These are phyloP conservation scores for Pulveroboletus sp. DNA, from an alignment of 768 basidiomycete species.

Conservation along the genomic window DNA sequence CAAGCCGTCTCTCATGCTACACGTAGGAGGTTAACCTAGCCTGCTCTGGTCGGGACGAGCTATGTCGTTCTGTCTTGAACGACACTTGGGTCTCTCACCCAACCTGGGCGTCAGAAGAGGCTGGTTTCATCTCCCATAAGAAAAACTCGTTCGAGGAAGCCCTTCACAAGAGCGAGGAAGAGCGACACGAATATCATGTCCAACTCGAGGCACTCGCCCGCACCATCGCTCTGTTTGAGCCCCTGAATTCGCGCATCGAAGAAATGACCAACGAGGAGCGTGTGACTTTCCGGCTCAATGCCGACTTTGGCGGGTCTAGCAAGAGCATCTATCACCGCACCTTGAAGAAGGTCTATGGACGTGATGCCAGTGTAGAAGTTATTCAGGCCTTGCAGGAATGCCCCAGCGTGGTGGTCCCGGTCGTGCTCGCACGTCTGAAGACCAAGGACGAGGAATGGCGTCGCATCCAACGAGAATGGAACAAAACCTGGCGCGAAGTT, in stretches of 20 bases:
- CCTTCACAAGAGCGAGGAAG: conserved; percentile 95
- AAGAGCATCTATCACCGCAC: conserved; percentile 88
- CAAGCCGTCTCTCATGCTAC: conserved; percentile 1
- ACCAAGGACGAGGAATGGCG: conserved; percentile 98
- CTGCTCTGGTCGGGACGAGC: conserved; percentile 91
- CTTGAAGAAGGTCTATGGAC: conserved; percentile 91
- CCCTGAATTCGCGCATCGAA: conserved; percentile 76
- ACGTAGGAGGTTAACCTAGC: conserved; percentile 80
- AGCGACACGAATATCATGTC: conserved; percentile 96
- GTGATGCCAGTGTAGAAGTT: conserved; percentile 69
- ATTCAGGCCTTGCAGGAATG: conserved; percentile 87
- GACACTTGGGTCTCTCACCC: conserved; percentile 99
- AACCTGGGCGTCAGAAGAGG: conserved; percentile 95
- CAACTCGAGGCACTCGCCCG: conserved; percentile 87
- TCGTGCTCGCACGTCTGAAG: conserved; percentile 84
- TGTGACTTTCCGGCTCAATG: conserved; percentile 70
- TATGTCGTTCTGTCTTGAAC: conserved; percentile 94
- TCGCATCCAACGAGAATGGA: conserved; percentile 91
- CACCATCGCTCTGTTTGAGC: conserved; percentile 89
- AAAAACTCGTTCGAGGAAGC: conserved; percentile 97
- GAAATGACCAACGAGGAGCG: conserved; percentile 89
- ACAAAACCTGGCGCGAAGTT: conserved; percentile 93
- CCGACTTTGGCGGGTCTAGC: conserved; percentile 86
- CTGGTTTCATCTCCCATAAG: conserved; percentile 91
- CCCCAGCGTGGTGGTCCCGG: conserved; percentile 86